phyloP scores from a whole-genome alignment of 2,329 filamentous ascomycete species.

The Pseudophaeomoniella oleicola region DNA sequence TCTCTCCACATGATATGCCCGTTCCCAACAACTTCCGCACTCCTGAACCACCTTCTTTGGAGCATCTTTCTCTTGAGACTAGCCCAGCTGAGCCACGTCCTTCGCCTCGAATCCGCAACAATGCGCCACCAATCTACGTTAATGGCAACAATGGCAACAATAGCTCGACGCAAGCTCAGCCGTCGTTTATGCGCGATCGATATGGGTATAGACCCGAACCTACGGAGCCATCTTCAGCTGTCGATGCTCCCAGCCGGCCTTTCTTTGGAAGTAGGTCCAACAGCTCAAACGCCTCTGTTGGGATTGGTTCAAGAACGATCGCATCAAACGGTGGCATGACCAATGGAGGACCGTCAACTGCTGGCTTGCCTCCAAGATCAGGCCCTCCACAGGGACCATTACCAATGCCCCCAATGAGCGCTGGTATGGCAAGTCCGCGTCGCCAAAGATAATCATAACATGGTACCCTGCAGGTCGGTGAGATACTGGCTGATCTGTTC shows the following conservation, averaged over 20 bases:
- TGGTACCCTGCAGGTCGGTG: too few species aligned
- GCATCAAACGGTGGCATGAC: slow-evolving; percentile 9
- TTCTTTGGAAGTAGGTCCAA: slow-evolving; percentile 13
- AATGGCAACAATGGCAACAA: slow-evolving; percentile 8
- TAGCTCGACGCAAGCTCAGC: slow-evolving; percentile 3
- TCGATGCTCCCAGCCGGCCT: slow-evolving; percentile 22
- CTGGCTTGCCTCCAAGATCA: slow-evolving; percentile 50
- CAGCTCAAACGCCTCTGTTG: slow-evolving; percentile 14
- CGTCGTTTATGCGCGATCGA: background rate
- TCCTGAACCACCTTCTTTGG: slow-evolving; percentile 21
- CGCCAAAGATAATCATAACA: slow-evolving; percentile 8
- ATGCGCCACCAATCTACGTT: slow-evolving; percentile 6
- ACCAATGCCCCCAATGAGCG: slow-evolving; percentile 37
- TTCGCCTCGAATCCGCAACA: slow-evolving; percentile 13
- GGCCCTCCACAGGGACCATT: slow-evolving; percentile 42
- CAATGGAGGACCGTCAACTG: slow-evolving; percentile 29
- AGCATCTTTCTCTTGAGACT: slow-evolving; percentile 28
- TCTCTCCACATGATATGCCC: slow-evolving; percentile 19
- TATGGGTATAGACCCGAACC: slow-evolving; percentile 2
- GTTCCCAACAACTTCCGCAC: slow-evolving; percentile 13
- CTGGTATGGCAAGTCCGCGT: slow-evolving; percentile 8
- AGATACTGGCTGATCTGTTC: too few species aligned
- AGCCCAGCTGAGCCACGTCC: slow-evolving; percentile 16
- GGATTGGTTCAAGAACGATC: slow-evolving; percentile 10
- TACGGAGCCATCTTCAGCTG: slow-evolving; percentile 21